Base-by-base conservation (phyloP, 352 stramenopile genomes). In the Phytophthora agathidicida region DNA sequence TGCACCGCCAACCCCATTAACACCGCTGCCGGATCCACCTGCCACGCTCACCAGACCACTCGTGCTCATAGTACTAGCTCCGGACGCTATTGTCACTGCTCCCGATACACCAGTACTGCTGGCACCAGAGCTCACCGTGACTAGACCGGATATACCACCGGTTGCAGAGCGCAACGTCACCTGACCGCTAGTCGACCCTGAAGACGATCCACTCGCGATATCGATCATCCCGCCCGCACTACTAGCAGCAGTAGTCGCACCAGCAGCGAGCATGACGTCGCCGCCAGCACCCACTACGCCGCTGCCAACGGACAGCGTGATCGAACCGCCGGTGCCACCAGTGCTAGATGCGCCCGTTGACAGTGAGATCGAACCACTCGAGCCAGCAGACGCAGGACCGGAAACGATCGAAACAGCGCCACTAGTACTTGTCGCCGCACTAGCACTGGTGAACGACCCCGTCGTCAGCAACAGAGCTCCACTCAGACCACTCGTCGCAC, bases 221-320 rank as follows among this genome's bases (percentile, higher is more conserved):
- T 48, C 43, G 19, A 89, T 31, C 5, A 59, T 59, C 16, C 79
- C 79, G n/a, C 79, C 79, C 14, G 35, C 77, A 7, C 43, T 70
- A 41, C 54, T 60, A 0, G 65, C 22, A 22, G 68, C 75, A 2
- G 20, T 38, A 8, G 78, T 58, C 14, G 50, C 20, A 22, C 83
- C 83, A n/a, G 76, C 80, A 17, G 28, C 23, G 44, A 92, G 20
- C 14, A 64, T 55, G 6, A 89, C 37, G 44, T 59, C 58, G 13
- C 83, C 83, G 11, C 83, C 85, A 33, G 59, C 51, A 17, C 71
- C 65, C 48, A 53, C 42, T n/a, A 63, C 60, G 1, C 77, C 79
- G 7, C 27, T 24, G 4, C 85, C 85, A 47, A 91, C 79, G 7
- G 38, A 51, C 17, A 91, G 7, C 4, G 32, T 55, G 16, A 94